phyloP scores from a whole-genome alignment of 169 alveolate genomes.

The Babesia caballi region DNA sequence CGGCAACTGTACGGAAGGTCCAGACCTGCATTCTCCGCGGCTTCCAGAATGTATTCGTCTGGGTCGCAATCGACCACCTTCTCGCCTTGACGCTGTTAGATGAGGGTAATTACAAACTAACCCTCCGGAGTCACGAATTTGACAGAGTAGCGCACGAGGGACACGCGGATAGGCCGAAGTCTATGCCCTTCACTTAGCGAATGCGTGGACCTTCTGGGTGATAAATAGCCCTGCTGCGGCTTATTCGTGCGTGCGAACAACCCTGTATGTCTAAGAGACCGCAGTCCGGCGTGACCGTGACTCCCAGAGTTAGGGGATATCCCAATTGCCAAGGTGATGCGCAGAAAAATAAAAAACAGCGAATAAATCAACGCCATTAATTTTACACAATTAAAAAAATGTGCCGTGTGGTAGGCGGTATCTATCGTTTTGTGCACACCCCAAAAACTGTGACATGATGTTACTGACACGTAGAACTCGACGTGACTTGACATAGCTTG shows the following conservation, averaged over 20 bases:
- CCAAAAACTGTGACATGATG: too few relatives aligned
- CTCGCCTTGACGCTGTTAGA: conserved; percentile 60
- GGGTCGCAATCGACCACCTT: conserved; percentile 76
- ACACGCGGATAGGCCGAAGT: background rate
- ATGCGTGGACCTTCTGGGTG: background rate
- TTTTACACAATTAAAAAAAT: background rate
- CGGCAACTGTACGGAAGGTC: conserved; percentile 86
- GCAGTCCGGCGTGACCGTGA: too few relatives aligned
- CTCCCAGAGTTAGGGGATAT: too few relatives aligned
- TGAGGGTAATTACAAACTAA: background rate
- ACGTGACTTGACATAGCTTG: too few relatives aligned
- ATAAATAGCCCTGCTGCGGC: too few relatives aligned
- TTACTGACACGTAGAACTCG: too few relatives aligned
- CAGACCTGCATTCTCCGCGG: conserved; percentile 82
- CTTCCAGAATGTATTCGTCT: conserved; percentile 83
- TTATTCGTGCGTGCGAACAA: too few relatives aligned
- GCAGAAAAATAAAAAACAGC: background rate
- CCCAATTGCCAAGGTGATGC: too few relatives aligned
- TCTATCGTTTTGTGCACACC: too few relatives aligned
- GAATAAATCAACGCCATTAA: background rate
- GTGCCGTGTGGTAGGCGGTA: too few relatives aligned
- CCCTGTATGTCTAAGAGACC: background rate
- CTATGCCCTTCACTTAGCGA: background rate
- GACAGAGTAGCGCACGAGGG: conserved; percentile 5
- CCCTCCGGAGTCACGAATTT: conserved; percentile 50